Conservation (phyloP, 2,329 filamentous ascomycete genomes). For the Arthrinium phaeospermum region DNA sequence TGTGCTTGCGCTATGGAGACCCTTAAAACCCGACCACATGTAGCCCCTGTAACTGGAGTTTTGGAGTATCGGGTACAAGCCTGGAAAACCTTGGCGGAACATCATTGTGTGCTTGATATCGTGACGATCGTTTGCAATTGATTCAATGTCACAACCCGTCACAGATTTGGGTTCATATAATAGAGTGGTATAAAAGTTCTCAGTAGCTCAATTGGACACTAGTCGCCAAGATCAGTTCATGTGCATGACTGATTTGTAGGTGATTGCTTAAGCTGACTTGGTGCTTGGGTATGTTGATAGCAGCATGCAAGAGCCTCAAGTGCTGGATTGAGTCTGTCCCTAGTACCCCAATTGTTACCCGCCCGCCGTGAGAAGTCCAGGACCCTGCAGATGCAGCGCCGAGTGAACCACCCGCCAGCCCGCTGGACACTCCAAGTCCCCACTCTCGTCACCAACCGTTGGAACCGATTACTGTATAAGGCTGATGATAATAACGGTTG, state of each 20-base stretch:
- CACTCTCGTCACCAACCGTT: slow-evolving; percentile 21
- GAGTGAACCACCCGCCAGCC: not conserved
- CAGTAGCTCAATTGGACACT: not conserved
- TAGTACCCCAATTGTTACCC: not conserved
- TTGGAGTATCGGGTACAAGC: not conserved
- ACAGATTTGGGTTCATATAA: not conserved
- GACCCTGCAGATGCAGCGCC: slow-evolving; percentile 1
- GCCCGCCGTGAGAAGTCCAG: not conserved
- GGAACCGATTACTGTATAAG: not conserved
- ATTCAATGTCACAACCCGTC: not conserved
- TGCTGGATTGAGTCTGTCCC: not conserved
- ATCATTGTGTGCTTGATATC: not conserved
- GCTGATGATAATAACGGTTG: slow-evolving; percentile 11
- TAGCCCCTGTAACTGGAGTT: slow-evolving; percentile 10
- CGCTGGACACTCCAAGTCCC: not conserved
- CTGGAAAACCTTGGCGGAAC: not conserved
- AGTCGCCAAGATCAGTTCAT: not conserved
- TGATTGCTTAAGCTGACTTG: not conserved
- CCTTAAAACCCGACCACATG: slow-evolving; percentile 5
- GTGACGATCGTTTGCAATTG: not conserved
- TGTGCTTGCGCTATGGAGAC: slow-evolving; percentile 1
- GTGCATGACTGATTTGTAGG: not conserved
- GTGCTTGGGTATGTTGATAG: not conserved
- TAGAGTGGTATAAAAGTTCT: not conserved
- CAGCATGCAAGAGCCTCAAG: not conserved